phyloP scores from a whole-genome alignment of 2,329 filamentous ascomycete genomes.

The Fusarium sp. region DNA sequence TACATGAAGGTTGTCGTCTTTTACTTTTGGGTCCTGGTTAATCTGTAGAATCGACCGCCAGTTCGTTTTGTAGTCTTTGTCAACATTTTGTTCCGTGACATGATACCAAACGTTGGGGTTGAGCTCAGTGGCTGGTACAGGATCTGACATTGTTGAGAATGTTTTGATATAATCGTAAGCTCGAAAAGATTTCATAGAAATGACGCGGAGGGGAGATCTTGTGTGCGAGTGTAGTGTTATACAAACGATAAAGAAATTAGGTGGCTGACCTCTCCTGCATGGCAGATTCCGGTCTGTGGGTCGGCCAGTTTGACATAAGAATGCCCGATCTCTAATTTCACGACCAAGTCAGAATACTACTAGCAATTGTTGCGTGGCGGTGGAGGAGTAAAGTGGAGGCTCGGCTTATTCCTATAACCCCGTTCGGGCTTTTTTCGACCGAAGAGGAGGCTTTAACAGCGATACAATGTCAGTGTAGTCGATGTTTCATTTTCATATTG shows the following conservation, averaged over 20 bases:
- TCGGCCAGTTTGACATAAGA: not conserved
- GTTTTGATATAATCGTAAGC: not conserved
- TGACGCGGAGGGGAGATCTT: rapidly evolving
- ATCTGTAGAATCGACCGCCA: conserved; percentile 40
- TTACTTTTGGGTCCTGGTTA: not conserved
- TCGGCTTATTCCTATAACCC: not conserved
- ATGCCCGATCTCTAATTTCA: not conserved
- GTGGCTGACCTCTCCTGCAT: not conserved
- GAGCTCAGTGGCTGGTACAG: conserved; percentile 39
- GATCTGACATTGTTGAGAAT: not conserved
- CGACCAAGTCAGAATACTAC: not conserved
- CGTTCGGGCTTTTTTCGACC: not conserved
- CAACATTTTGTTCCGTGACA: conserved; percentile 49
- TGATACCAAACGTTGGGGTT: conserved; percentile 52
- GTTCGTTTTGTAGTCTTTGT: conserved; percentile 39
- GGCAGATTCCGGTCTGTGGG: too few species aligned
- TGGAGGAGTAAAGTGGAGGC: not conserved
- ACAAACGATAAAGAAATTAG: not conserved
- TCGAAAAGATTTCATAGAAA: not conserved
- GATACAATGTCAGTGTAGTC: too few species aligned
- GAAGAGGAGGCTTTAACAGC: not conserved
- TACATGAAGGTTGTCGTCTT: conserved; percentile 41
- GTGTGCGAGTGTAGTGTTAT: not conserved
- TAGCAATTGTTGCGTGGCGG: not conserved
- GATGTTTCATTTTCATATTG: not conserved